phyloP scores from a whole-genome alignment of 2,329 filamentous ascomycete species.

The Botryotinia convoluta region DNA sequence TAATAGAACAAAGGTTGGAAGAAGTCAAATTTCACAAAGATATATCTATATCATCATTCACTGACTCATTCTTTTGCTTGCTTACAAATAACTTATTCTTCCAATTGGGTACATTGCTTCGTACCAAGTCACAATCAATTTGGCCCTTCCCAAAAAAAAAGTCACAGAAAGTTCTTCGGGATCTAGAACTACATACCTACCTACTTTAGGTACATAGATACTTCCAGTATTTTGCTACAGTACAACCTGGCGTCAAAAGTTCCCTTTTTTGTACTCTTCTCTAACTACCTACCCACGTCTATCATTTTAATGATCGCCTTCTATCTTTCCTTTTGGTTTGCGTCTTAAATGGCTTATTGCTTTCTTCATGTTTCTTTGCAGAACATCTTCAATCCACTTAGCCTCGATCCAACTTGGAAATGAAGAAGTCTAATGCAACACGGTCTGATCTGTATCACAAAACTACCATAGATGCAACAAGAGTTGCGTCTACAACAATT shows the following conservation, averaged over 20 bases:
- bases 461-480: conserved; percentile 31
- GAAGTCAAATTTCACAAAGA: neutral
- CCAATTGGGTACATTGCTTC: neutral
- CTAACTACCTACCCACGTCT: no score
- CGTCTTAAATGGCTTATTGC: conserved; percentile 6
- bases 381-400: neutral
- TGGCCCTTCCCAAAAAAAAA: neutral
- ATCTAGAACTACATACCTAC: neutral
- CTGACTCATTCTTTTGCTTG: neutral
- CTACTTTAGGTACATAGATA: no score
- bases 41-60: neutral
- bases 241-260: neutral
- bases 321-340: neutral
- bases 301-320: neutral
- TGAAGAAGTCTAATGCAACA: neutral
- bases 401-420: neutral
- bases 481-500: conserved; percentile 25
- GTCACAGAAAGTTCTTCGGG: neutral
- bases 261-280: neutral
- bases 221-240: neutral
- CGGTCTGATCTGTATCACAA: conserved; percentile 23
- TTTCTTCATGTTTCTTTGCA: neutral
- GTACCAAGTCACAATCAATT: neutral
- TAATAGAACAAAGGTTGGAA: neutral
- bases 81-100: neutral